These are phyloP conservation scores for Fusarium agapanthi DNA, from an alignment of 2,329 filamentous ascomycete species.

Conservation along the genomic window DNA sequence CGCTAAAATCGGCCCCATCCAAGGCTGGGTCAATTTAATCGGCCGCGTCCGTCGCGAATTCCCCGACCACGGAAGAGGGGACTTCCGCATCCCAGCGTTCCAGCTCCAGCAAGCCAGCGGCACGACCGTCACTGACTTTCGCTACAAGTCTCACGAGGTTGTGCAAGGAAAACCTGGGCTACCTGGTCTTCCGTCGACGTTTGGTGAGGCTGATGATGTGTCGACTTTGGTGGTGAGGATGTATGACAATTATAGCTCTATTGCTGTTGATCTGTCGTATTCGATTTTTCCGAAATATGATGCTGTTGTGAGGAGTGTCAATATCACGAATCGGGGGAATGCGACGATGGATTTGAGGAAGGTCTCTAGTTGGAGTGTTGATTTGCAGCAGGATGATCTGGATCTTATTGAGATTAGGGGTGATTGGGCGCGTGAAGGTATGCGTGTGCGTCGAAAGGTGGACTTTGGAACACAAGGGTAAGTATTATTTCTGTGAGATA, in stretches of 20 bases:
- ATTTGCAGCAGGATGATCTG: slow-evolving; percentile 66
- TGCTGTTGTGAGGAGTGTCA: slow-evolving; percentile 68
- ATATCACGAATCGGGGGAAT: slow-evolving; percentile 66
- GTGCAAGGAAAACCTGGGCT: slow-evolving; percentile 64
- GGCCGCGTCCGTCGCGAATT: slow-evolving; percentile 69
- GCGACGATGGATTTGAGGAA: slow-evolving; percentile 62
- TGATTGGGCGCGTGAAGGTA: slow-evolving; percentile 70
- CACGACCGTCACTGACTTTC: slow-evolving; percentile 66
- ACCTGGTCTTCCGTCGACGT: slow-evolving; percentile 67
- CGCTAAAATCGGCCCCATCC: slow-evolving; percentile 40
- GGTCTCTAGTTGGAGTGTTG: slow-evolving; percentile 68
- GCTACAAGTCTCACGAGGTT: slow-evolving; percentile 65
- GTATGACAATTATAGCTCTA: slow-evolving; percentile 66
- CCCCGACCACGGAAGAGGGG: slow-evolving; percentile 71
- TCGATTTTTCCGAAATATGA: slow-evolving; percentile 71
- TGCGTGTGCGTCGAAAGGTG: slow-evolving; percentile 62
- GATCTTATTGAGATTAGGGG: slow-evolving; percentile 71
- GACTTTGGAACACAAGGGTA: slow-evolving; percentile 65
- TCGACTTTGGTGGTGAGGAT: slow-evolving; percentile 67
- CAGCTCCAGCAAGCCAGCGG: slow-evolving; percentile 67
- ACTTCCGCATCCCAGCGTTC: slow-evolving; percentile 69
- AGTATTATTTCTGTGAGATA: neutral
- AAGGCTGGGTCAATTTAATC: slow-evolving; percentile 59
- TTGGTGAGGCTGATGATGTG: slow-evolving; percentile 63
- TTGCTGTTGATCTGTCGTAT: slow-evolving; percentile 68